phyloP scores from a whole-genome alignment of 2,329 filamentous ascomycete species.

The Ophiosphaerella herpotricha region DNA sequence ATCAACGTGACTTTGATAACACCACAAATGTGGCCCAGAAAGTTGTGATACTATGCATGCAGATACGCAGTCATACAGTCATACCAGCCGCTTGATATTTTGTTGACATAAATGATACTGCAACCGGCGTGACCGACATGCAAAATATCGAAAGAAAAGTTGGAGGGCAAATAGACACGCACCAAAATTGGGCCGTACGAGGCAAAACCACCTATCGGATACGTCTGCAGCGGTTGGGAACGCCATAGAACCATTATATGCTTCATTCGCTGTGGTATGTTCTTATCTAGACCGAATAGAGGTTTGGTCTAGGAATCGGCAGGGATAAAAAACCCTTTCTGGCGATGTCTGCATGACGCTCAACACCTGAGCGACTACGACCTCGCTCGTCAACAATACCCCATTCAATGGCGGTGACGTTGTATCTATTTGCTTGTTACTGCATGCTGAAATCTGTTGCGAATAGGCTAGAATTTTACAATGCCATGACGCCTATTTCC shows the following conservation, averaged over 20 bases:
- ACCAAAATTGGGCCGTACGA: conserved; percentile 3
- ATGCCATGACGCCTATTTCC: neutral
- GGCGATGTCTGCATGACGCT: neutral
- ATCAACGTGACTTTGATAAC: neutral
- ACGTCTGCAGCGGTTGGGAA: conserved; percentile 4
- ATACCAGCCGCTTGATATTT: conserved; percentile 20
- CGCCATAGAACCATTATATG: neutral
- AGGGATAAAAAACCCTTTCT: neutral
- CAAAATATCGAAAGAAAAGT: conserved; percentile 15
- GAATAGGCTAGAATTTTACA: too few species aligned
- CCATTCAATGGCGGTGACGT: too few species aligned
- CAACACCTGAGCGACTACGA: too few species aligned
- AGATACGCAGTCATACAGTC: conserved; percentile 14
- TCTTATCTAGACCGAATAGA: too few species aligned
- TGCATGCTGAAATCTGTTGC: too few species aligned
- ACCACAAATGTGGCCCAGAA: conserved; percentile 4
- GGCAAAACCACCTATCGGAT: conserved; percentile 11
- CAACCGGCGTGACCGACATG: conserved; percentile 9
- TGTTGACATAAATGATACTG: conserved; percentile 9
- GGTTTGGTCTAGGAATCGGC: neutral
- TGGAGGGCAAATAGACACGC: neutral
- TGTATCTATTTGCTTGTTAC: too few species aligned
- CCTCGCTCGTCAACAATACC: too few species aligned
- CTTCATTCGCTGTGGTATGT: too few species aligned
- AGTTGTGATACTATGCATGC: conserved; percentile 10